These are phyloP conservation scores for Mucor sp. DNA, from an alignment of 371 early-diverging fungal genomes.

Conservation along the genomic window DNA sequence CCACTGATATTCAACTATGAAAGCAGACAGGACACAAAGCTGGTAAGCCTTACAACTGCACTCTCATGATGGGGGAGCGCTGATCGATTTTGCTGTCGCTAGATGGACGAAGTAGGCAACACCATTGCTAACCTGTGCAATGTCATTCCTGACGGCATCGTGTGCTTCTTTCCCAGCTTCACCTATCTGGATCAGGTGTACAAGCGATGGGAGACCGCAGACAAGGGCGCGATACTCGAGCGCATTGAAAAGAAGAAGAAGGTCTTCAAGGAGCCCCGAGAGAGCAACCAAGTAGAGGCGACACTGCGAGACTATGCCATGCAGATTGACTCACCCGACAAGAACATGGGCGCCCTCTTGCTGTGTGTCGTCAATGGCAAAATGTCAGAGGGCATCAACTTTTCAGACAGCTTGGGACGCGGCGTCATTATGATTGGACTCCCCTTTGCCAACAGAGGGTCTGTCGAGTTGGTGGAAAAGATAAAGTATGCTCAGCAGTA, in stretches of 20 bases:
- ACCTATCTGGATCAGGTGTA: constrained; percentile 75
- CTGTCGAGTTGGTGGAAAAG: constrained; percentile 78
- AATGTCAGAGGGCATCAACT: constrained; percentile 98
- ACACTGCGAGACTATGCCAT: constrained; percentile 62
- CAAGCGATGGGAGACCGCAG: constrained; percentile 51
- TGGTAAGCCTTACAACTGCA: constrained; percentile 54
- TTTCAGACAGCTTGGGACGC: constrained; percentile 83
- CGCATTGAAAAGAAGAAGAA: constrained; percentile 62
- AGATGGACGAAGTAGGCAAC: constrained; percentile 77
- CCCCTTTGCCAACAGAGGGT: constrained; percentile 80
- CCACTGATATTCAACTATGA: constrained; percentile 75
- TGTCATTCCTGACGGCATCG: constrained; percentile 92
- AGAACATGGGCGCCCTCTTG: constrained; percentile 75
- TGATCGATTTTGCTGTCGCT: neutral
- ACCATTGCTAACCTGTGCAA: constrained; percentile 74
- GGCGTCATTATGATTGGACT: constrained; percentile 90
- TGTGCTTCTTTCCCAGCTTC: constrained; percentile 95
- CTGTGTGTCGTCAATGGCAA: constrained; percentile 97
- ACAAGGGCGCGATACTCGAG: constrained; percentile 36
- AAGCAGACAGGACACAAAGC: constrained; percentile 52
- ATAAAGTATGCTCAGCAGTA: constrained; percentile 63
- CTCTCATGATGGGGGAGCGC: too few relatives aligned
- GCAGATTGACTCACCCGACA: constrained; percentile 40
- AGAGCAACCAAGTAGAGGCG: constrained; percentile 59
- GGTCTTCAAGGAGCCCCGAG: constrained; percentile 75